Evolutionary conservation across 2,329 filamentous ascomycete genomes (phyloP).

Genomic region (Fusarium chaquense): DNA sequence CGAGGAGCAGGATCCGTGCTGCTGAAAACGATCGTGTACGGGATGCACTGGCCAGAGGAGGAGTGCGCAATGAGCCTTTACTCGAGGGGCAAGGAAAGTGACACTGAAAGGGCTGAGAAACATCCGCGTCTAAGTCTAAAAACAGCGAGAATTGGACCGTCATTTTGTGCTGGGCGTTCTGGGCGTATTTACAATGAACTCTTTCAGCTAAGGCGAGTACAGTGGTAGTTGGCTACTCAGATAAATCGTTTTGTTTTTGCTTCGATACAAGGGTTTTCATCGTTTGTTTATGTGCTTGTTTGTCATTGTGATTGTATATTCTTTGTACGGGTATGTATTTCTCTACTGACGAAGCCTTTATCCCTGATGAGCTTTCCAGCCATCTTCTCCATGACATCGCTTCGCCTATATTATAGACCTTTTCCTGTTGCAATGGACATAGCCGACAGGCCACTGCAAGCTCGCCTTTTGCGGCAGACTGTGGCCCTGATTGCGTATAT

Average conservation of each 20-base stretch:
- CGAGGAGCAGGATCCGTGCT: slow-evolving; percentile 69
- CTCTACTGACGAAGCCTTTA: not conserved
- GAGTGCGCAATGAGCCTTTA: slow-evolving; percentile 54
- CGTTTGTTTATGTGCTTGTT: not conserved
- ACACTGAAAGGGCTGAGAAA: not conserved
- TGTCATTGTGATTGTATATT: slow-evolving; percentile 7
- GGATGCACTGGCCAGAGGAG: slow-evolving; percentile 63
- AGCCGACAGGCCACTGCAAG: not conserved
- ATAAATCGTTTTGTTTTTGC: not conserved
- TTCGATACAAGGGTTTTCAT: too few relatives aligned
- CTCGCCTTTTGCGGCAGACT: not conserved
- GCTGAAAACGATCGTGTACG: slow-evolving; percentile 70
- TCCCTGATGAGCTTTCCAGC: not conserved
- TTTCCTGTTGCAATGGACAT: not conserved
- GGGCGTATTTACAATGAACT: slow-evolving; percentile 12
- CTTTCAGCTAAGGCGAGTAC: not conserved
- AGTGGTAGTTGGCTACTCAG: not conserved
- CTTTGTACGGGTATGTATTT: not conserved
- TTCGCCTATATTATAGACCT: not conserved
- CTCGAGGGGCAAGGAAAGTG: slow-evolving; percentile 53
- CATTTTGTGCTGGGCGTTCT: slow-evolving; percentile 24
- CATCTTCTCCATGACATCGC: not conserved
- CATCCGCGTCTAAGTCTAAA: not conserved
- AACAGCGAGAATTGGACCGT: not conserved
- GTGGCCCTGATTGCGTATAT: not conserved